Conservation (phyloP, 139 green algal genomes). For the Pseudopediastrum boryanum region DNA sequence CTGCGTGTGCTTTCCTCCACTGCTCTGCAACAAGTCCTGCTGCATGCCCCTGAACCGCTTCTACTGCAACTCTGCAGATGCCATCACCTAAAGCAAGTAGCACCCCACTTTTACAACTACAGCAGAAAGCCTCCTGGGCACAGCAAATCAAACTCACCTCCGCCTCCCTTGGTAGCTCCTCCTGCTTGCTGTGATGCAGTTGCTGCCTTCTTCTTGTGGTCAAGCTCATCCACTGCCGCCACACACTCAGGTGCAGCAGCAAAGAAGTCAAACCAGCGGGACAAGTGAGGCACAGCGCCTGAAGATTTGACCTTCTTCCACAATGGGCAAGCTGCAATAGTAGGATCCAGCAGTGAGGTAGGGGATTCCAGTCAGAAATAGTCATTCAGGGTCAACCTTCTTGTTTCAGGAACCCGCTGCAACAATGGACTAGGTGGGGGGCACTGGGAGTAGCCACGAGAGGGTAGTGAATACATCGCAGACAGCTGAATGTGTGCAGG, state of each 20-base stretch:
- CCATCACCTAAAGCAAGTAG: too few species aligned
- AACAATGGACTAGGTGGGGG: background rate
- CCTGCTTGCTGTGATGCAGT: conserved; percentile 33
- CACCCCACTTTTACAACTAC: background rate
- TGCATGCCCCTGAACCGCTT: too few species aligned
- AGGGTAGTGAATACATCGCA: too few species aligned
- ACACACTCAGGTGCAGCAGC: conserved; percentile 47
- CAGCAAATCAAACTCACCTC: conserved; percentile 25
- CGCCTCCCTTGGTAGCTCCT: conserved; percentile 40
- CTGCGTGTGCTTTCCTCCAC: too few species aligned
- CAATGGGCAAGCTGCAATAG: conserved; percentile 52
- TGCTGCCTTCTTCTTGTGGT: conserved; percentile 45
- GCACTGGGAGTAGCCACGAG: background rate
- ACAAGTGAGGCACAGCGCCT: conserved; percentile 70
- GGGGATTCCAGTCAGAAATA: background rate
- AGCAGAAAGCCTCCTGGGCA: background rate
- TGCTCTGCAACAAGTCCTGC: too few species aligned
- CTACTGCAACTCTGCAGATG: too few species aligned
- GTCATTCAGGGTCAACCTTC: background rate
- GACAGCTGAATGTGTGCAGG: too few species aligned
- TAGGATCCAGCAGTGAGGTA: background rate
- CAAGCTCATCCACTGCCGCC: conserved; percentile 46
- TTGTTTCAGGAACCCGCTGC: background rate
- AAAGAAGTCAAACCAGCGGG: conserved; percentile 81
- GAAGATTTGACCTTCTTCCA: conserved; percentile 72